phyloP scores from a whole-genome alignment of 2,329 filamentous ascomycete genomes.

The Fusarium sororula region DNA sequence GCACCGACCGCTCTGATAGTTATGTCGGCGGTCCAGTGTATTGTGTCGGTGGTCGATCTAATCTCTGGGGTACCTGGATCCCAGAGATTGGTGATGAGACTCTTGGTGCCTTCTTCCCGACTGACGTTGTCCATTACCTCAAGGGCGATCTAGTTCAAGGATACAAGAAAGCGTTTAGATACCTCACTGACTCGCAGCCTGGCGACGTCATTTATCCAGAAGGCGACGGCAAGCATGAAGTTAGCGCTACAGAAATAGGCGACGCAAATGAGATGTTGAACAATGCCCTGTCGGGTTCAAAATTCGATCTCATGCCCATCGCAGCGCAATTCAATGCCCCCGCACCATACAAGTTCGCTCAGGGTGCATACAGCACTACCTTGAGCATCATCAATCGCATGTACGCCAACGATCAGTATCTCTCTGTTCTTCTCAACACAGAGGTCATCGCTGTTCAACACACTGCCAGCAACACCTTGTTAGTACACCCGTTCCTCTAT shows the following conservation, averaged over 20 bases:
- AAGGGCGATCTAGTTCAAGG: background rate
- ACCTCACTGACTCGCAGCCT: conserved; percentile 17
- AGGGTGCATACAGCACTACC: conserved; percentile 31
- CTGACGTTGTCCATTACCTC: background rate
- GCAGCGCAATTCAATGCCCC: conserved; percentile 29
- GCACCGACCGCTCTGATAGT: conserved; percentile 23
- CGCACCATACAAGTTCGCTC: conserved; percentile 23
- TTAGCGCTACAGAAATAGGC: background rate
- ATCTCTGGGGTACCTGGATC: conserved; percentile 32
- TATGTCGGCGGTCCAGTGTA: conserved; percentile 31
- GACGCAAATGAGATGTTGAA: conserved; percentile 2
- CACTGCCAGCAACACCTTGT: background rate
- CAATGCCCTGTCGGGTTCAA: background rate
- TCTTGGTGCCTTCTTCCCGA: background rate
- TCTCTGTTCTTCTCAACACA: conserved; percentile 21
- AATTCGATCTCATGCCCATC: conserved; percentile 24
- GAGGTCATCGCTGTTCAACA: conserved; percentile 22
- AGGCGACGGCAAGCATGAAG: conserved; percentile 4
- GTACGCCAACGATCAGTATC: conserved; percentile 30
- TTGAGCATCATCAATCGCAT: conserved; percentile 28
- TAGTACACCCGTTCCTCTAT: background rate
- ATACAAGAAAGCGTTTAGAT: background rate
- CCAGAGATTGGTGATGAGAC: conserved; percentile 16
- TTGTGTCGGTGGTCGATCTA: conserved; percentile 21
- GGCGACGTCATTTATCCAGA: conserved; percentile 7